Evolutionary conservation across 805 yeast species (phyloP).

Genomic region (Phaffomyces antillensis): DNA sequence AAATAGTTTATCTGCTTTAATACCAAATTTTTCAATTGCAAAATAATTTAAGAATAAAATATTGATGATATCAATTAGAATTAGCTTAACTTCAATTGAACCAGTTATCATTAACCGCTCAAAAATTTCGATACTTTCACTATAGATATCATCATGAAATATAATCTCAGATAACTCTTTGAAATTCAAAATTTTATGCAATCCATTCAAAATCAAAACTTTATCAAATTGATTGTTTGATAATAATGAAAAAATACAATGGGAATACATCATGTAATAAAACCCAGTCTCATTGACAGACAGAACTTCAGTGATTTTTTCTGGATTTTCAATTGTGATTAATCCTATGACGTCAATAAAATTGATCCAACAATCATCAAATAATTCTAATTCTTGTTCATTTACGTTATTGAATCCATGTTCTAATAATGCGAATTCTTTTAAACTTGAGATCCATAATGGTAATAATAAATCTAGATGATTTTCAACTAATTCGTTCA

Average conservation of each 20-base stretch:
- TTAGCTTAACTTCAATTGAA: constrained; percentile 36
- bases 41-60: constrained; percentile 38
- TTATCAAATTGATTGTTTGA: constrained; percentile 25
- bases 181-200: constrained; percentile 50
- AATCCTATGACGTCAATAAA: constrained; percentile 70
- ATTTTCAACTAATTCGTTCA: constrained; percentile 44
- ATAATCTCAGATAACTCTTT: constrained; percentile 50
- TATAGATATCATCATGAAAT: constrained; percentile 60
- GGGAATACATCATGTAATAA: constrained; percentile 74
- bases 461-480: constrained; percentile 59
- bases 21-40: constrained; percentile 34
- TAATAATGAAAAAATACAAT: constrained; percentile 71
- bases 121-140: constrained; percentile 68
- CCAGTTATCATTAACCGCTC: constrained; percentile 64
- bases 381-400: constrained; percentile 35
- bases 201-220: constrained; percentile 37
- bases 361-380: constrained; percentile 65
- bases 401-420: constrained; percentile 18
- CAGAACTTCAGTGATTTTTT: constrained; percentile 39
- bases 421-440: constrained; percentile 63
- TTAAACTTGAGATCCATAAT: constrained; percentile 69
- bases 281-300: constrained; percentile 56
- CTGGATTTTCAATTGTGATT: constrained; percentile 45
- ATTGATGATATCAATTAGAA: constrained; percentile 49
- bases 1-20: constrained; percentile 71